Evolutionary conservation across 345 rosid species (phyloP).

Genomic region (Noccaea caerulescens): DNA sequence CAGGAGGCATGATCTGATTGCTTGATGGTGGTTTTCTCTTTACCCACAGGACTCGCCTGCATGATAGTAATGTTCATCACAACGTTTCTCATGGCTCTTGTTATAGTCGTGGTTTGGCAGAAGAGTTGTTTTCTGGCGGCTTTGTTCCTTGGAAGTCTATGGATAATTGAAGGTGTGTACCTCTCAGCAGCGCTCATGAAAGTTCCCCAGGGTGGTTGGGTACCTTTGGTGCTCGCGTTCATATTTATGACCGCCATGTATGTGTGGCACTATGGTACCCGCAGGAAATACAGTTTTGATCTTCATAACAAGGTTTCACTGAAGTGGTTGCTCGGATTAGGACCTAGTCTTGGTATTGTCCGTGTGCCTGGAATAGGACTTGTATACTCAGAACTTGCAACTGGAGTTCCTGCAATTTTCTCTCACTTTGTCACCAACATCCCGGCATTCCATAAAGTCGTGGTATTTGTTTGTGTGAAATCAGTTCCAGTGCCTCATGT

Average conservation of each 20-base stretch:
- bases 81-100: slow-evolving; percentile 88
- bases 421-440: slow-evolving; percentile 96
- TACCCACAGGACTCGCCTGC: slow-evolving; percentile 81
- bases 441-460: slow-evolving; percentile 88
- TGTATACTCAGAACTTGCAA: slow-evolving; percentile 86
- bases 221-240: slow-evolving; percentile 71
- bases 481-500: slow-evolving; percentile 95
- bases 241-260: slow-evolving; percentile 77
- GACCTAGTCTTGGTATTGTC: slow-evolving; percentile 94
- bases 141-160: slow-evolving; percentile 65
- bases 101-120: slow-evolving; percentile 81
- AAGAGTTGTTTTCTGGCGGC: slow-evolving; percentile 59
- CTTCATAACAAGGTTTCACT: slow-evolving; percentile 94
- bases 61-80: slow-evolving; percentile 87
- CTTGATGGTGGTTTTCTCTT: slow-evolving; percentile 30
- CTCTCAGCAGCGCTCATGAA: slow-evolving; percentile 82
- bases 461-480: slow-evolving; percentile 93
- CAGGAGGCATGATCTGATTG: slow-evolving; percentile 25
- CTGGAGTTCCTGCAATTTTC: slow-evolving; percentile 93
- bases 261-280: slow-evolving; percentile 92
- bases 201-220: slow-evolving; percentile 93
- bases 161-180: slow-evolving; percentile 78
- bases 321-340: slow-evolving; percentile 90
- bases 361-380: slow-evolving; percentile 97
- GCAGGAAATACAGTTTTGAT: slow-evolving; percentile 87